These are phyloP conservation scores for Tolypocladium guangdongense DNA, from an alignment of 2,329 filamentous ascomycete species.

Conservation along the genomic window DNA sequence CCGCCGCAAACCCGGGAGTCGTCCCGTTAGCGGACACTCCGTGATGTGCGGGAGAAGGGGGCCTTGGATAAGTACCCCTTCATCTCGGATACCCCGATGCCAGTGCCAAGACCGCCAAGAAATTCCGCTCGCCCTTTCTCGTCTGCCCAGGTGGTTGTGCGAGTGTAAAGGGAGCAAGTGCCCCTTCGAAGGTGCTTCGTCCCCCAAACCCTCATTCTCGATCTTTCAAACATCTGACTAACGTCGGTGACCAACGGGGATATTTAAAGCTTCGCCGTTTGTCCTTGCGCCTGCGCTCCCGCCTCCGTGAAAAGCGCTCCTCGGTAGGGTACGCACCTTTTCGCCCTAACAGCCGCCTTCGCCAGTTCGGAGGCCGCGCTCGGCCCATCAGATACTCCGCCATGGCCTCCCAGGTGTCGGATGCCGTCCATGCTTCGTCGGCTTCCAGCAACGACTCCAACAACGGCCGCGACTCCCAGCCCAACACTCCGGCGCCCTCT, in stretches of 20 bases:
- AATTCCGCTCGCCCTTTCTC: conserved; percentile 26
- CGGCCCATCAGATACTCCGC: conserved; percentile 11
- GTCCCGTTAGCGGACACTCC: conserved; percentile 7
- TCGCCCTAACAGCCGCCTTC: not conserved
- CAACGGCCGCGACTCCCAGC: conserved; percentile 36
- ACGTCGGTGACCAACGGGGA: not conserved
- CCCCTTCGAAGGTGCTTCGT: conserved; percentile 7
- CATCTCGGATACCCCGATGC: conserved; percentile 8
- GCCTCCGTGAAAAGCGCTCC: not conserved
- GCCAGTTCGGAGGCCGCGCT: not conserved
- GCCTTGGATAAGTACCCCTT: not conserved
- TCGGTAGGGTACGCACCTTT: not conserved
- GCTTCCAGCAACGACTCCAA: conserved; percentile 16
- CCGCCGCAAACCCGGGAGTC: conserved; percentile 14
- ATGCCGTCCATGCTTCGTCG: conserved; percentile 9
- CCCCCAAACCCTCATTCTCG: not conserved
- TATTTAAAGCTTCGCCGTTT: not conserved
- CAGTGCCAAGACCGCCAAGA: conserved; percentile 23
- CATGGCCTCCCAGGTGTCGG: conserved; percentile 23
- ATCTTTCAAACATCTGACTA: not conserved
- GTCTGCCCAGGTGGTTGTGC: conserved; percentile 21
- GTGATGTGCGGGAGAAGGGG: fast-evolving
- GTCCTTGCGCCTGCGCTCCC: not conserved
- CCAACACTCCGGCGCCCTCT: conserved; percentile 40
- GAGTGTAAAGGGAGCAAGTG: conserved; percentile 26